These are phyloP conservation scores for Leccinum longicurvipes DNA, from an alignment of 768 basidiomycete species.

Conservation along the genomic window DNA sequence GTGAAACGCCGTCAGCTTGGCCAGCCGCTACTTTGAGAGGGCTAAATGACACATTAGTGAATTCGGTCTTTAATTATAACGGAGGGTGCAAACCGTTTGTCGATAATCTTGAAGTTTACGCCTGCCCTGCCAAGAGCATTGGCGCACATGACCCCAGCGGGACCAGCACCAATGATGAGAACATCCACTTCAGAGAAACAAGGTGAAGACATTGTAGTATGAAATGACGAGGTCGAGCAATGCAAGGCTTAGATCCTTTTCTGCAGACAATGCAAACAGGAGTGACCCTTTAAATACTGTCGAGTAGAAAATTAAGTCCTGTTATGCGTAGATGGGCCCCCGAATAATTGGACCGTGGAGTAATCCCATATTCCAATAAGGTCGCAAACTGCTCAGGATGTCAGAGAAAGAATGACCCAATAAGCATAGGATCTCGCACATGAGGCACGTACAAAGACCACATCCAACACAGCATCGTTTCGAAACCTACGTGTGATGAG, in stretches of 20 bases:
- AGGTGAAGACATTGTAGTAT: slow-evolving; percentile 11
- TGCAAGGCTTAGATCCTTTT: background rate
- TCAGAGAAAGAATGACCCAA: background rate
- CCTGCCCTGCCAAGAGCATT: slow-evolving; percentile 36
- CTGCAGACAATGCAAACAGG: background rate
- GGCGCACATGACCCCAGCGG: slow-evolving; percentile 43
- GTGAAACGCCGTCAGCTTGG: slow-evolving; percentile 29
- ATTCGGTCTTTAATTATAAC: background rate
- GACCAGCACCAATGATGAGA: slow-evolving; percentile 41
- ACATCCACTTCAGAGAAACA: slow-evolving; percentile 36
- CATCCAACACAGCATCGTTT: background rate
- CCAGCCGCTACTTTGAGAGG: slow-evolving; percentile 16
- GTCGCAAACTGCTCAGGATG: background rate
- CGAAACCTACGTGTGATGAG: background rate
- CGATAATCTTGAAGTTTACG: slow-evolving; percentile 38
- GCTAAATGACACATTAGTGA: slow-evolving; percentile 8
- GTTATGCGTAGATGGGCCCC: background rate
- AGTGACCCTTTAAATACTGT: background rate
- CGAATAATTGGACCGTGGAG: background rate
- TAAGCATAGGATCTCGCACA: slow-evolving; percentile 4
- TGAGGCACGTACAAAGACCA: background rate
- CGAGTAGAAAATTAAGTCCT: background rate
- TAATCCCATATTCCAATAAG: background rate
- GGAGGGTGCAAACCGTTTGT: slow-evolving; percentile 32
- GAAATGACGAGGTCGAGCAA: background rate